Evolutionary conservation across 2,329 filamentous ascomycete species (phyloP), one percentile per base, ranked within the genome.

Genomic region (Myriosclerotinia scirpicola): DNA sequence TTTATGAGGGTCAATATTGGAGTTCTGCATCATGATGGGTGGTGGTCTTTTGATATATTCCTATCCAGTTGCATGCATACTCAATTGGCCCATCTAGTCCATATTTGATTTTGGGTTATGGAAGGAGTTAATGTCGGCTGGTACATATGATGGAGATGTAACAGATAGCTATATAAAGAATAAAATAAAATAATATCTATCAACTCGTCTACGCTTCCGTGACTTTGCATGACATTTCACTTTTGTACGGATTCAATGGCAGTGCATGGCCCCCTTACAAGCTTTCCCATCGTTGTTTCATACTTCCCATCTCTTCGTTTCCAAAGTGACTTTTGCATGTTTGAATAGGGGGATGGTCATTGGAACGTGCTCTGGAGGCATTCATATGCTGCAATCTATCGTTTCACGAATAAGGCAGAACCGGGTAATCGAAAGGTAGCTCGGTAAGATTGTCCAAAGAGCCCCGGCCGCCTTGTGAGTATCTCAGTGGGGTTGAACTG

Each of bases 1-100:
- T 26, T 61, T 38, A 17, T 50, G 20, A 7, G 58, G 30, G n/a
- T 26, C 38, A 36, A 40, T 26, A 38, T 61, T 61, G 58, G 58
- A 61, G 58, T 52, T 61, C 34, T 50, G 58, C 12, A 48, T 48
- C 44, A 59, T 59, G 11, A 46, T 38, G 34, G 42, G 34, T 22
- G 56, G 56, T 60, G 14, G n/a, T 61, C n/a, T 14, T 22, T 61
- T 61, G 30, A 61, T 38, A 36, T n/a, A 8, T 61, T 34, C 34
- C 7, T 38, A 38, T 60, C 20, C 20, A 38, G 12, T 60, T 30
- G 30, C 56, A 30, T 50, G 30, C 58, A 60, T 60, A 50, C 42
- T 15, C 30, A 50, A 11, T 2, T 38, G 8, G n/a, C 50, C 8
- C 9, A 26, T 9, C 38, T 38, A 12, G 46, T 40, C 22, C 34